Evolutionary conservation across 2,329 filamentous ascomycete genomes (phyloP).

Genomic region (Fusarium verticillioides): DNA sequence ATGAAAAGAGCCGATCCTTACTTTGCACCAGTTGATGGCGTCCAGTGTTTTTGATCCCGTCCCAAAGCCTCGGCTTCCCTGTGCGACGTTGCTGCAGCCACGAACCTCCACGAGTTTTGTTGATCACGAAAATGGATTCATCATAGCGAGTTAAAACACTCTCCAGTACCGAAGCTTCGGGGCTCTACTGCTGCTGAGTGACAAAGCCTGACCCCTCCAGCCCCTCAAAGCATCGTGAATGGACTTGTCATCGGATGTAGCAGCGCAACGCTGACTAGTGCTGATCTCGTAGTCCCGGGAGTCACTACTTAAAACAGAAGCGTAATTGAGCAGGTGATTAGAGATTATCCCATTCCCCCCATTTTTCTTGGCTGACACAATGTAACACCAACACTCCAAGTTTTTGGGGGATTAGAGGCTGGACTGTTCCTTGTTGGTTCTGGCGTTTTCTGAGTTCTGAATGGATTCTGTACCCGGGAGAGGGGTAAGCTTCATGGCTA

Average conservation of each 20-base stretch:
- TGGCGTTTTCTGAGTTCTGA: background rate
- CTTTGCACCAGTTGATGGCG: background rate
- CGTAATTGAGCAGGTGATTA: slow-evolving; percentile 7
- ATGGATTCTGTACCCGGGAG: background rate
- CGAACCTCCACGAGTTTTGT: background rate
- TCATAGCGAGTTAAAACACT: background rate
- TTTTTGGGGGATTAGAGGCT: background rate
- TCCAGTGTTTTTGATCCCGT: background rate
- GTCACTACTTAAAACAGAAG: slow-evolving; percentile 31
- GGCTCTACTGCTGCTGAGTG: background rate
- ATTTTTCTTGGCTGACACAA: slow-evolving; percentile 21
- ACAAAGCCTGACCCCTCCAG: background rate
- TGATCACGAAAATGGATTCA: slow-evolving; percentile 13
- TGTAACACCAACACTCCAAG: slow-evolving; percentile 2
- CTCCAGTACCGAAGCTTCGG: background rate
- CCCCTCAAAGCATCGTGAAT: background rate
- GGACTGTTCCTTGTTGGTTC: background rate
- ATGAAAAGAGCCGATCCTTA: slow-evolving; percentile 8
- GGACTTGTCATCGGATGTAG: background rate
- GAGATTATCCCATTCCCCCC: background rate
- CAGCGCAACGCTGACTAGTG: slow-evolving; percentile 2
- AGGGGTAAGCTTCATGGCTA: slow-evolving; percentile 25
- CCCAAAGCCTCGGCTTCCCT: background rate
- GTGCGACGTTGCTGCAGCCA: slow-evolving; percentile 3
- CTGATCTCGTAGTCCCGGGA: slow-evolving; percentile 23